Base-by-base conservation (phyloP, 139 green algal genomes). In the Edaphochlamys debaryana region DNA sequence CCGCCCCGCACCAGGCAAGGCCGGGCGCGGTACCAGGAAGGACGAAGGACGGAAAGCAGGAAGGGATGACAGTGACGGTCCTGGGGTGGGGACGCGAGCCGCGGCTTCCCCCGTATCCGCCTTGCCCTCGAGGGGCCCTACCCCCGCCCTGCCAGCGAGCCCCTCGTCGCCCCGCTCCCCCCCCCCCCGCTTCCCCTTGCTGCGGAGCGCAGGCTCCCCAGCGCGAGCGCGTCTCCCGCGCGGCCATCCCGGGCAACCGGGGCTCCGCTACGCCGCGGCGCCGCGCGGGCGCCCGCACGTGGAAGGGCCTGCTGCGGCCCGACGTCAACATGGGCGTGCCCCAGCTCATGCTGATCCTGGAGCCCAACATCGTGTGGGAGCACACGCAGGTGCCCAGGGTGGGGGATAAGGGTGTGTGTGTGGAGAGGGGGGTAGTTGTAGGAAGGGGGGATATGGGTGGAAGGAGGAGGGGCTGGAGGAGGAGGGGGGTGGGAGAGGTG, bases 361-460 rank as follows among this genome's bases (percentile, higher is more conserved):
- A 95, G 84, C 92, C 92, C 27, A 95, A 94, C 36, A 74, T 95
- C 6, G 92, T 95, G 27, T 95, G 91, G 89, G 77, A 88, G 13
- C 90, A 94, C 73, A 87, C 69, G 56, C 72, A 73, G 79, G 79
- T 58, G 45, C 32, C 29, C 48, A 34, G 3, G 4, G 60, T 17
- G 56, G 22, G 20, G 20, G 56, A n/a, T n/a, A n/a, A 64, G 48
- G 48, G 48, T 23, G 48, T 23, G 15, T 54, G 48, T 23, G 15
- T 23, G 48, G 50, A 58, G 50, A 22, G 6, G 50, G 50, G 50
- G 25, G 50, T n/a, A n/a, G n/a, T n/a, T n/a, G n/a, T n/a, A n/a
- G n/a, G n/a, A n/a, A n/a, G n/a, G n/a, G n/a, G n/a, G n/a, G n/a
- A n/a, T n/a, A n/a, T n/a, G n/a, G n/a, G n/a, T n/a, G n/a, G n/a